Percentiles rank a stretch among this genome's conserved stretches.
phyloP scores from a whole-genome alignment of 116 monocot genomes.

The Dioscorea cayenensis region DNA sequence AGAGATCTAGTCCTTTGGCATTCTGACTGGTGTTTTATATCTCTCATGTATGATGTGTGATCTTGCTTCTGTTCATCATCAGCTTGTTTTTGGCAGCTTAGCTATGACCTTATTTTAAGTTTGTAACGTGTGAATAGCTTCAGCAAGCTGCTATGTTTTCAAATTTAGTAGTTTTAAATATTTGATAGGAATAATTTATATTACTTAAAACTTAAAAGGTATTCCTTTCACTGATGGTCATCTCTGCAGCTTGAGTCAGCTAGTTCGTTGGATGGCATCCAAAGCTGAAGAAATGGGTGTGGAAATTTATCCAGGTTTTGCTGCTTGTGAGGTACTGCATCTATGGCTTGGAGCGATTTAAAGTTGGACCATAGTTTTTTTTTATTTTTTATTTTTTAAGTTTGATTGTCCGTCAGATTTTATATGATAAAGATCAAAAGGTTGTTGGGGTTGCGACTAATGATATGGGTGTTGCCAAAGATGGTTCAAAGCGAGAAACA shows the following conservation, averaged over 20 bases:
- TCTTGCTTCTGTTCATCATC: too few species aligned
- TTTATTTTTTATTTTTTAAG: constrained; percentile 13
- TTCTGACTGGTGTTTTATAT: neutral
- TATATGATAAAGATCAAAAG: constrained; percentile 76
- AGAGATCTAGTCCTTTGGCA: neutral
- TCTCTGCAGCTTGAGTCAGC: constrained; percentile 72
- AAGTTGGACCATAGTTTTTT: constrained; percentile 3
- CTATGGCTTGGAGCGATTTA: neutral
- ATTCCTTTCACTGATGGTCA: neutral
- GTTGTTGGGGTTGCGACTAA: constrained; percentile 88
- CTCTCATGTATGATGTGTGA: neutral
- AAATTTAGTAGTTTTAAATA: neutral
- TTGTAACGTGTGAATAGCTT: neutral
- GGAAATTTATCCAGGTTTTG: constrained; percentile 98
- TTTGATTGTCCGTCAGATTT: constrained; percentile 58
- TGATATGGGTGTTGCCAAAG: constrained; percentile 94
- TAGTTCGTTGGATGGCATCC: constrained; percentile 90
- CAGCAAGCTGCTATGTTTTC: neutral
- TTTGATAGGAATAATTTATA: neutral
- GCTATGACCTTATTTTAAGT: neutral
- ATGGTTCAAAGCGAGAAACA: constrained; percentile 89
- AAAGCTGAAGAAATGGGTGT: constrained; percentile 97
- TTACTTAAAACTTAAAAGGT: neutral
- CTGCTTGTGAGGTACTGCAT: constrained; percentile 83
- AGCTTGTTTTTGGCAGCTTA: too few species aligned